Base-by-base conservation (phyloP, 257 asterid species). In the Asclepias syriaca region DNA sequence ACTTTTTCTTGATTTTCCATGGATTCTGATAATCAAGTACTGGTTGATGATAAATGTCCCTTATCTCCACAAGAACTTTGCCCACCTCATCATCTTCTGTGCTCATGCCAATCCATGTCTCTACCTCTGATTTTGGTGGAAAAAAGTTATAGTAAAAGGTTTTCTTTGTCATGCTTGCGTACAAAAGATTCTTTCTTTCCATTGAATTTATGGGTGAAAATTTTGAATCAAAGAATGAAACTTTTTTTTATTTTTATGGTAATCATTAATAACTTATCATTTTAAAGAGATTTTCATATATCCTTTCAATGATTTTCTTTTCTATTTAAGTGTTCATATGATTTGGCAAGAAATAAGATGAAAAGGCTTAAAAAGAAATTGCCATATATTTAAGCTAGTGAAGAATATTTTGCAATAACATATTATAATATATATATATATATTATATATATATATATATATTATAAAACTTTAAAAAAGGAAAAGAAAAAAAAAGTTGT, bases 1-100 rank as follows among this genome's bases (percentile, higher is more conserved):
- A 64, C 13, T 34, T 58, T 51, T 88, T 88, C 80, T 69, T 77
- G 53, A 88, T 84, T 68, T 73, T 72, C 91, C 96, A 87, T 1
- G 96, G 93, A 37, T 82, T 50, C 6, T 55, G 64, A 2, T 65
- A 78, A 21, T 87, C 83, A 0, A 68, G 2, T 39, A 15, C 6
- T 0, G 93, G 84, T 0, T 86, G 69, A 0, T 85, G 81, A 18
- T 71, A 55, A 18, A 82, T 19, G 22, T 84, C 89, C 10, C 84
- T 60, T 2, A 85, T 81, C 78, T 89, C 93, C 45, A 87, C 74
- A 58, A 89, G 71, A 49, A 32, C 29, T 7, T 87, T 85, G 67
- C 70, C 24, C 50, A 21, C 72, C 73, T 39, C 75, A 50, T 29
- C 37, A 50, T 29, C 34, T 22, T 1, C 72, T 8, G 18, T 40